These are phyloP conservation scores for Phaeomoniella chlamydospora DNA, from an alignment of 2,329 filamentous ascomycete genomes.

Conservation along the genomic window DNA sequence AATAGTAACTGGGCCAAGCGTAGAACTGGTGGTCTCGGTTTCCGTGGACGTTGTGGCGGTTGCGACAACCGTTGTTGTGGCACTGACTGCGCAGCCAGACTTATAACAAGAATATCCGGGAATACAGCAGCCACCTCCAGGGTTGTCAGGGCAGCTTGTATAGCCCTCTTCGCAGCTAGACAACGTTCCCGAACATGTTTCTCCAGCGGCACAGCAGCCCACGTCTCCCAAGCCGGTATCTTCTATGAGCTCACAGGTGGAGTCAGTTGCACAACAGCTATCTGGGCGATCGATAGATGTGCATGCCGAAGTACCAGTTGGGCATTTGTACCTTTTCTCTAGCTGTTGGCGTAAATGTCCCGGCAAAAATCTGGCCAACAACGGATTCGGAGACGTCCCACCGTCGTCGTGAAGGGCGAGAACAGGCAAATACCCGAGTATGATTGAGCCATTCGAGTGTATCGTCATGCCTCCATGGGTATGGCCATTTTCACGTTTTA, in stretches of 20 bases:
- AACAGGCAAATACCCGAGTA: too few relatives aligned
- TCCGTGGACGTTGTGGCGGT: slow-evolving; percentile 10
- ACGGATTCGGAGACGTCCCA: neutral
- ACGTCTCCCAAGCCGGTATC: slow-evolving; percentile 41
- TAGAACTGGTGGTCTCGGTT: neutral
- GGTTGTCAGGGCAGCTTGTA: slow-evolving; percentile 35
- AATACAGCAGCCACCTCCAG: slow-evolving; percentile 48
- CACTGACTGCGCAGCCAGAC: slow-evolving; percentile 33
- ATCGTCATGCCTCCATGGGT: too few relatives aligned
- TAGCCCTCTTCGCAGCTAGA: slow-evolving; percentile 37
- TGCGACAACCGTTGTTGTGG: neutral
- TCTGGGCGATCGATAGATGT: slow-evolving; percentile 39
- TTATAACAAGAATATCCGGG: slow-evolving; percentile 43
- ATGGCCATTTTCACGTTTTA: too few relatives aligned
- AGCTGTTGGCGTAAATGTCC: neutral
- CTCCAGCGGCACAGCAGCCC: slow-evolving; percentile 44
- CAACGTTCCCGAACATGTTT: slow-evolving; percentile 36
- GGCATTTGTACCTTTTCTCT: slow-evolving; percentile 37
- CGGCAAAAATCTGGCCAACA: neutral
- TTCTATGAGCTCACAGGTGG: slow-evolving; percentile 37
- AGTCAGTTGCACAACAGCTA: slow-evolving; percentile 40
- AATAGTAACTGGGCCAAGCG: slow-evolving; percentile 5
- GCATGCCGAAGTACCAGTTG: slow-evolving; percentile 38
- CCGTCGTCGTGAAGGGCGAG: neutral
- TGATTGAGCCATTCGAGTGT: too few relatives aligned